Base-by-base conservation (phyloP, 352 stramenopile genomes). In the Pythium dissimile region DNA sequence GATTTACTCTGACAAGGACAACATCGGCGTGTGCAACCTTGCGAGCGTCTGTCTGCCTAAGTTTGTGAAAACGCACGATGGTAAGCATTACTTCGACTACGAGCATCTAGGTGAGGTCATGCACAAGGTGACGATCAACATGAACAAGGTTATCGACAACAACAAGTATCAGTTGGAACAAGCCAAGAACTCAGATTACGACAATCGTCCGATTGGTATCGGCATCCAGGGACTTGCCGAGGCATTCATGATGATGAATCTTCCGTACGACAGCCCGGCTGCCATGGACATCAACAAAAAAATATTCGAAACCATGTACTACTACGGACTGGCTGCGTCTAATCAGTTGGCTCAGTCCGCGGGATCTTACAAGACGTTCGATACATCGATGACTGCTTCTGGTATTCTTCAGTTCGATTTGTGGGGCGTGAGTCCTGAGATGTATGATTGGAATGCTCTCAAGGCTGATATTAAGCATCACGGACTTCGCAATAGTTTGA, bases 251-350 rank as follows among this genome's bases (percentile, higher is more conserved):
- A 84, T 94, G 69, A 82, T 98, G 66, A 78, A 93, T 42, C 73
- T 90, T 58, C 88, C 94, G 32, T 98, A 96, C 67, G 93, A 98
- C 52, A 94, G 73, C 21, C 43, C 68, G 16, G 69, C 77, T 52
- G 92, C 92, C 20, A 62, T 70, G 24, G 35, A 91, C 50, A 72
- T 98, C 16, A 98, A 98, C 74, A 87, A 84, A 47, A 80, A 97
- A 45, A 97, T 98, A 62, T 98, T 98, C 73, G 94, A 98, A 67
- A 97, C 92, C 10, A 98, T 98, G 51, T 98, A 98, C 74, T 98
- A 94, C 72, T 91, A 77, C 47, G 88, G 92, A 21, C 77, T 90
- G 50, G 84, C 86, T 47, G 86, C 91, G 12, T 97, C 88, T 48
- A 89, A 82, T 45, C 80, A 97, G 60, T 64, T 98, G 23, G 93